Evolutionary conservation across 345 rosid species (phyloP).

Genomic region (Lepidium didymum): DNA sequence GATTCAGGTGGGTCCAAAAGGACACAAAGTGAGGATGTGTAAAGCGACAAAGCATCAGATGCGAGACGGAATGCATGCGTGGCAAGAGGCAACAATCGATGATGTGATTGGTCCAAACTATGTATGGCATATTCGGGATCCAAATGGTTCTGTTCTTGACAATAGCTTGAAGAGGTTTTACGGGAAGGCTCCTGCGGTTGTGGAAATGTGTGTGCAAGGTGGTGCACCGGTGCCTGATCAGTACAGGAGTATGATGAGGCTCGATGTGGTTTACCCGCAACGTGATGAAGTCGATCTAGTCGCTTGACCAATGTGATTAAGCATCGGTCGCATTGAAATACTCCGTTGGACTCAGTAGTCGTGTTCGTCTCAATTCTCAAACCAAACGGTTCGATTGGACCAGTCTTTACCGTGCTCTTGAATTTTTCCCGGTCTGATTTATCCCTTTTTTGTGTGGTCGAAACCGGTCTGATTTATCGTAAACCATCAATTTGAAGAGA

Average conservation of each 20-base stretch:
- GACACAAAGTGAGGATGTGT: slow-evolving; percentile 84
- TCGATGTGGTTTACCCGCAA: slow-evolving; percentile 72
- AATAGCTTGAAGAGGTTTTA: slow-evolving; percentile 68
- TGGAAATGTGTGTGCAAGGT: slow-evolving; percentile 69
- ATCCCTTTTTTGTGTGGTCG: no score
- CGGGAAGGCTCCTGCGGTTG: slow-evolving; percentile 81
- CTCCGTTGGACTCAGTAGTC: not conserved
- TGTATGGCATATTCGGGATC: slow-evolving; percentile 77
- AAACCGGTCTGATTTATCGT: not conserved
- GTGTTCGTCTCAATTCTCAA: not conserved
- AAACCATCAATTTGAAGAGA: not conserved
- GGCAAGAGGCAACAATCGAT: slow-evolving; percentile 82
- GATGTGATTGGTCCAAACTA: slow-evolving; percentile 73
- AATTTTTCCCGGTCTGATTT: not conserved
- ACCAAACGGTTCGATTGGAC: not conserved
- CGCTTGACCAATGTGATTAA: slow-evolving; percentile 30
- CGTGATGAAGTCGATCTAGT: slow-evolving; percentile 79
- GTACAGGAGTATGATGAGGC: slow-evolving; percentile 77
- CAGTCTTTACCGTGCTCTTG: not conserved
- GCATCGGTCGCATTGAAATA: not conserved
- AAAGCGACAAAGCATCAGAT: slow-evolving; percentile 75
- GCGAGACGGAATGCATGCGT: slow-evolving; percentile 73
- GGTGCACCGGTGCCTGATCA: slow-evolving; percentile 69
- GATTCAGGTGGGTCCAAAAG: slow-evolving; percentile 92
- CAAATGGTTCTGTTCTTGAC: slow-evolving; percentile 40